Percentiles rank a stretch among this genome's conserved stretches.
phyloP scores from a whole-genome alignment of 2,329 filamentous ascomycete genomes.

The Fusarium bulbicola region DNA sequence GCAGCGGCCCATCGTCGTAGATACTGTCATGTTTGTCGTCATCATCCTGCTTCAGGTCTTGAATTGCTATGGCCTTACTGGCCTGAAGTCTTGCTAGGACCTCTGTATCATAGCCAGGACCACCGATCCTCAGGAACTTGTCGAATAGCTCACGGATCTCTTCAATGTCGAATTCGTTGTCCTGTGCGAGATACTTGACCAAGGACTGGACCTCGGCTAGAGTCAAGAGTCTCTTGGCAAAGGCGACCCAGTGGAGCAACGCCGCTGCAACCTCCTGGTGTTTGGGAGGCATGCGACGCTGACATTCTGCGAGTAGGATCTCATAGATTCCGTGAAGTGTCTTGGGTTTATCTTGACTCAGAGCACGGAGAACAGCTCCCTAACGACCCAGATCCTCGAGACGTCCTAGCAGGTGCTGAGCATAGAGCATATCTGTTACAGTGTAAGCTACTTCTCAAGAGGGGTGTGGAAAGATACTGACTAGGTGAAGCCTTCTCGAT shows the following conservation, averaged over 20 bases:
- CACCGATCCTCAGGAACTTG: constrained; percentile 41
- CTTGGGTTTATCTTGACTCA: constrained; percentile 39
- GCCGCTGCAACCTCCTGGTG: constrained; percentile 30
- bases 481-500: constrained; percentile 45
- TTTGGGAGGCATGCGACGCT: constrained; percentile 30
- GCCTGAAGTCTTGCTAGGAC: constrained; percentile 1
- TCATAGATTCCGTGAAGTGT: constrained; percentile 43
- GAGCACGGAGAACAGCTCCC: constrained; percentile 43
- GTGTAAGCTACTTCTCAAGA: background rate
- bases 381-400: constrained; percentile 47
- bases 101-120: constrained; percentile 39
- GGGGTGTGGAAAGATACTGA: constrained; percentile 14
- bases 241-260: constrained; percentile 44
- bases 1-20: constrained; percentile 41
- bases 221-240: constrained; percentile 33
- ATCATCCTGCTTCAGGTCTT: constrained; percentile 32
- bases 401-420: constrained; percentile 46
- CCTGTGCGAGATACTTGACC: constrained; percentile 21
- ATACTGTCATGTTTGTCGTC: constrained; percentile 17
- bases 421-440: constrained; percentile 47
- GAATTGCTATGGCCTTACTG: constrained; percentile 1
- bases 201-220: constrained; percentile 39
- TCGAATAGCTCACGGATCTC: constrained; percentile 39
- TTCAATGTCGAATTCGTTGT: constrained; percentile 39
- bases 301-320: constrained; percentile 36